A percentile compares a stretch with the other conserved stretches of the same genome.
Evolutionary conservation across 345 rosid species (phyloP).

Genomic region (Dipteronia dyeriana): DNA sequence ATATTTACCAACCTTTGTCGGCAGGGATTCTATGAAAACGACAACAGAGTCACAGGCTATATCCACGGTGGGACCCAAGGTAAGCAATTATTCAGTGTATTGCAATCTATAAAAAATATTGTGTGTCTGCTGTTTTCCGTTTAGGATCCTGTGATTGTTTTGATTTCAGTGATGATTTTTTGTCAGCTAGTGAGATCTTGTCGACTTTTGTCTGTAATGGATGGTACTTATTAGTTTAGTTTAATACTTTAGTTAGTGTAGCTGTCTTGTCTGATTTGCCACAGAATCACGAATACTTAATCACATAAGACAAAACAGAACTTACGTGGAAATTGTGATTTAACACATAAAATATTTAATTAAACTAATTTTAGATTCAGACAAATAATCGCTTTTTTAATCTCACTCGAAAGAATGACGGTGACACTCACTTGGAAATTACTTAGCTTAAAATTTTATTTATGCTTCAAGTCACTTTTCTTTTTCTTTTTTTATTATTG

Average conservation of each 20-base stretch:
- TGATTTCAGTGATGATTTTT: conserved; percentile 7
- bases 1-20: conserved; percentile 47
- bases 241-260: neutral
- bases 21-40: conserved; percentile 42
- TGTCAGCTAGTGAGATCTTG: conserved; percentile 31
- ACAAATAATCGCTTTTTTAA: neutral
- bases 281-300: neutral
- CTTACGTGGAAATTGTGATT: conserved; percentile 5
- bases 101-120: conserved; percentile 23
- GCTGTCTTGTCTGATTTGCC: conserved; percentile 5
- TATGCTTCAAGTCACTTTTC: no score
- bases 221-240: neutral
- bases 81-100: conserved; percentile 33
- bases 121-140: conserved; percentile 44
- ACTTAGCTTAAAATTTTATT: neutral
- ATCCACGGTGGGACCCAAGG: conserved; percentile 52
- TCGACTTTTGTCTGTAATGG: conserved; percentile 11
- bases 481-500: no score
- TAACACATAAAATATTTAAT: neutral
- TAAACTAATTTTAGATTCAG: neutral
- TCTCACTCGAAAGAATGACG: neutral
- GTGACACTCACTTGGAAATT: neutral
- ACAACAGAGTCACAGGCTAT: conserved; percentile 30
- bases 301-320: conserved; percentile 23
- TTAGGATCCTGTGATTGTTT: conserved; percentile 30